Percentiles rank a stretch among this genome's conserved stretches.
Evolutionary conservation across 2,329 filamentous ascomycete species (phyloP).

Genomic region (Zarea fungicola): DNA sequence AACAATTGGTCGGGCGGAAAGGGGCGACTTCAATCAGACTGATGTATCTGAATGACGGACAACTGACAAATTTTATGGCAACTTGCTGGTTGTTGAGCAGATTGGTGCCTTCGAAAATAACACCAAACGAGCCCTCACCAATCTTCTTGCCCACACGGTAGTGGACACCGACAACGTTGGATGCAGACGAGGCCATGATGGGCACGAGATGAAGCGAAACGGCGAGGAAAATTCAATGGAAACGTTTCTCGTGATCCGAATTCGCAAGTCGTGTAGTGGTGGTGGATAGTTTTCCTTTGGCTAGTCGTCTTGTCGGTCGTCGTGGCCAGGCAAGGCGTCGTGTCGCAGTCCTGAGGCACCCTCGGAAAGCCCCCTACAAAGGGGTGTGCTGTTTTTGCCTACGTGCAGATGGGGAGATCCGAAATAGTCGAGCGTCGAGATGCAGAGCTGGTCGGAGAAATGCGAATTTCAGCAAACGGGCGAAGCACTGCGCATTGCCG

Average conservation of each 20-base stretch:
- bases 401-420: not conserved
- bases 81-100: conserved; percentile 98
- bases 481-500: conserved; percentile 5
- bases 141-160: conserved; percentile 99
- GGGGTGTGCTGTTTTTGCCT: conserved; percentile 3
- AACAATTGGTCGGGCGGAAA: not conserved
- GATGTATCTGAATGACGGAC: not conserved
- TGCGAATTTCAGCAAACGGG: not conserved
- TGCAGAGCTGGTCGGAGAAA: not conserved
- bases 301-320: conserved; percentile 3
- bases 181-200: conserved; percentile 79
- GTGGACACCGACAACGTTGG: conserved; percentile 97
- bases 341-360: not conserved
- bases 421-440: not conserved
- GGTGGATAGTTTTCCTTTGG: not conserved
- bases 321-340: not conserved
- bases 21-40: not conserved
- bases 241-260: not conserved
- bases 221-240: not conserved
- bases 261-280: not conserved
- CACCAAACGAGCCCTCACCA: conserved; percentile 95
- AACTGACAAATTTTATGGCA: conserved; percentile 95
- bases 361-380: conserved; percentile 7
- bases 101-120: conserved; percentile 98
- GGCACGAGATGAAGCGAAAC: conserved; percentile 10